Evolutionary conservation across 1,284 basidiomycete genomes (phyloP), one percentile per base, ranked within the genome.

Genomic region (Trametes sp.): DNA sequence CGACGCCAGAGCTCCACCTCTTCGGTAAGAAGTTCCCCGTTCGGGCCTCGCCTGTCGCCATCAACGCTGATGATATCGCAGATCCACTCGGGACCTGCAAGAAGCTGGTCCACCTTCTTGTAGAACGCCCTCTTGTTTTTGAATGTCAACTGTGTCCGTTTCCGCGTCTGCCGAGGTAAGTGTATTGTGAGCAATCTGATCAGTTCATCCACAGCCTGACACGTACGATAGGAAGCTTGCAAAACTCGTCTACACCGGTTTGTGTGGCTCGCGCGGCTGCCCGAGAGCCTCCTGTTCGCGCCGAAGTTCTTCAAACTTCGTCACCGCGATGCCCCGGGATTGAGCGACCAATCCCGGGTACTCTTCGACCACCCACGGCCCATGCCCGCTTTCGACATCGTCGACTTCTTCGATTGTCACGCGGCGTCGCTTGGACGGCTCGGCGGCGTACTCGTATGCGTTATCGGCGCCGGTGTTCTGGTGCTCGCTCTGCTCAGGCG

Each of bases 1-100:
- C 49, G 57, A 1, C 57, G 49, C 59, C 59, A 60, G 2, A 60
- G n/a, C 31, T 60, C 59, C 35, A 60, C 11, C 21, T 60, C 59
- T 44, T 60, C 59, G 44, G 46, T 46, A 28, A 60, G 46, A 13
- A 31, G 19, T 19, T 54, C 28, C 36, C 52, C 51, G 16, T 60
- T 41, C 8, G 42, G 24, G 29, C 38, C 52, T 1, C 3, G 2
- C n/a, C 23, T 4, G 13, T 60, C 36, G 14, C 59, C 59, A 2
- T 23, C 21, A 11, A 55, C 35, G 7, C 8, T 55, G 49, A 61
- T 28, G 21, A 55, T 45, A 28, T 61, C 59, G 28, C 53, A 55
- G 35, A 51, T 21, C 59, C 59, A 61, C 28, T 28, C 29, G 1
- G 59, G 23, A 1, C 59, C 59, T 0, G 21, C 2, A 2, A 53